Conservation (phyloP, 208 protist genomes). For the Lotmaria passim region DNA sequence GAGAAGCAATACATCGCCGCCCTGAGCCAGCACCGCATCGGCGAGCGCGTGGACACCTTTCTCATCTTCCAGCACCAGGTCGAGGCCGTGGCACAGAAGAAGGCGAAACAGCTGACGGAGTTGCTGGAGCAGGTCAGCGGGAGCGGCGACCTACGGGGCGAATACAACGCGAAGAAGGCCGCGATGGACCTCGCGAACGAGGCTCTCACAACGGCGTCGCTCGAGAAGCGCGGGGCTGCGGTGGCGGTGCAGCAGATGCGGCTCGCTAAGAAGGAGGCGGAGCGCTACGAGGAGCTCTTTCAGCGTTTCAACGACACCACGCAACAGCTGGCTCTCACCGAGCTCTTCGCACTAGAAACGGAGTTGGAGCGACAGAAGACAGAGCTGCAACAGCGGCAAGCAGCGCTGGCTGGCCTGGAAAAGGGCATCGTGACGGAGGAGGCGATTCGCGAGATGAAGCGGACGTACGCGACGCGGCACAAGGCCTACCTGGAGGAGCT, state of each 20-base stretch:
- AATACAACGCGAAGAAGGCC: conserved; percentile 92
- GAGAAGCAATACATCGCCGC: conserved; percentile 82
- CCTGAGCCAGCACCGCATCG: conserved; percentile 81
- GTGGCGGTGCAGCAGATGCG: conserved; percentile 95
- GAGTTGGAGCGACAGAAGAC: conserved; percentile 74
- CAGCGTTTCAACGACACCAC: conserved; percentile 56
- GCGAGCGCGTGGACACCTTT: conserved; percentile 94
- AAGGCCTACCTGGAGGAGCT: conserved; percentile 82
- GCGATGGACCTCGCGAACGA: conserved; percentile 83
- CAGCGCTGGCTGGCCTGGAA: conserved; percentile 66
- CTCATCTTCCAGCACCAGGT: conserved; percentile 98
- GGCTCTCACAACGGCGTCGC: conserved; percentile 74
- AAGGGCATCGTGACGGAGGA: conserved; percentile 72
- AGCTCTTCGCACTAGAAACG: conserved; percentile 92
- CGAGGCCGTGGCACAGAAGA: conserved; percentile 94
- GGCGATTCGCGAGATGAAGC: conserved; percentile 80
- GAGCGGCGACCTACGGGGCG: conserved; percentile 87
- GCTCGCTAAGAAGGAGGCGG: conserved; percentile 96
- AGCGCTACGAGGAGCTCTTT: conserved; percentile 81
- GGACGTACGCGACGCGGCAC: conserved; percentile 75
- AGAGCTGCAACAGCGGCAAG: conserved; percentile 59
- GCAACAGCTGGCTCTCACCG: conserved; percentile 76
- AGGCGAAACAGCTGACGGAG: conserved; percentile 93
- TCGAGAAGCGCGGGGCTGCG: conserved; percentile 88
- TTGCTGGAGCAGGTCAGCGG: conserved; percentile 97